These are phyloP conservation scores for Penicillium frequentans DNA, from an alignment of 2,329 filamentous ascomycete species.

Conservation along the genomic window DNA sequence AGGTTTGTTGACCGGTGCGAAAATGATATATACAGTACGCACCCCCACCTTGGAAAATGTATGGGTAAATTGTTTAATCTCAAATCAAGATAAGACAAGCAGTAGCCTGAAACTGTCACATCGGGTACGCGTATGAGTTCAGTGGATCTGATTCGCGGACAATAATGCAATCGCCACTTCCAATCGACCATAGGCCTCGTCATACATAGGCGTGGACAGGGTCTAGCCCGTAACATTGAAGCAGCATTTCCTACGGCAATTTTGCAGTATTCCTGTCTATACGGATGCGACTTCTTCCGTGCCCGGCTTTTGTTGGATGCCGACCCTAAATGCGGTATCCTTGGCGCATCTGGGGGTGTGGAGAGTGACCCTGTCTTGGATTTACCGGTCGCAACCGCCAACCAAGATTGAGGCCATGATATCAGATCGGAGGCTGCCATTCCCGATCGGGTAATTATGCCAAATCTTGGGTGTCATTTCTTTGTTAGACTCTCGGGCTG, in stretches of 20 bases:
- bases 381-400: neutral
- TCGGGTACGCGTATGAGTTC: constrained; percentile 3
- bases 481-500: neutral
- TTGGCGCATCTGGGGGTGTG: neutral
- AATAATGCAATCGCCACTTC: constrained; percentile 13
- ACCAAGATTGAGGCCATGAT: neutral
- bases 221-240: neutral
- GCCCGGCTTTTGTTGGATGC: neutral
- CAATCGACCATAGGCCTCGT: constrained; percentile 1
- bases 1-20: no score
- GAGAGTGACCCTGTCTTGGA: neutral
- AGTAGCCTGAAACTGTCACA: constrained; percentile 7
- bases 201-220: neutral
- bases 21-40: neutral
- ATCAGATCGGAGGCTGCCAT: neutral
- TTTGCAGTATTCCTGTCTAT: no score
- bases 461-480: neutral
- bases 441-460: neutral
- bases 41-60: no score
- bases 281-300: neutral
- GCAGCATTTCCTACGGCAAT: neutral
- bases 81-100: neutral
- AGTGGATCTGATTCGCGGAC: constrained; percentile 15
- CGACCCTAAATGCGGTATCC: constrained; percentile 1
- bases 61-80: neutral